Evolutionary conservation across 371 early-diverging fungal species (phyloP).

Genomic region (Zancudomyces culisetae): DNA sequence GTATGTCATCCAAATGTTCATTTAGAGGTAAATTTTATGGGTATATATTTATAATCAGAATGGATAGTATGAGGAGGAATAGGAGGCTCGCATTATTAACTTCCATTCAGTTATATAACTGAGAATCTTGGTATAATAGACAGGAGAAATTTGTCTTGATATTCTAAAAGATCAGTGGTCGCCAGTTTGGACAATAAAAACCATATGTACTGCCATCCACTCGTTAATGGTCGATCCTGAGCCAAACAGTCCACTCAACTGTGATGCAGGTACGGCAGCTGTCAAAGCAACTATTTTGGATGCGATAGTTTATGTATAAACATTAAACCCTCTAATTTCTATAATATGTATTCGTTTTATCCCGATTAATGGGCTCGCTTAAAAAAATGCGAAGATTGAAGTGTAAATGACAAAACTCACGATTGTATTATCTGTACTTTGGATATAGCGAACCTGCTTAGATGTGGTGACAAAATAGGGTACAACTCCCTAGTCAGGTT

Average conservation of each 20-base stretch:
- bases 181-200: conserved; percentile 60
- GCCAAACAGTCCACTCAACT: conserved; percentile 77
- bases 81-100: not conserved
- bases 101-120: not conserved
- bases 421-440: not conserved
- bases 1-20: conserved; percentile 68
- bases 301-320: not conserved
- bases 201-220: conserved; percentile 48
- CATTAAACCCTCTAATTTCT: not conserved
- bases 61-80: conserved; percentile 7
- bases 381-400: not conserved
- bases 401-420: not conserved
- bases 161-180: conserved; percentile 66
- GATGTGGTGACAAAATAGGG: conserved; percentile 65
- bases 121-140: conserved; percentile 11
- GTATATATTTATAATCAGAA: conserved; percentile 7
- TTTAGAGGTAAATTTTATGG: conserved; percentile 35
- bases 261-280: conserved; percentile 39
- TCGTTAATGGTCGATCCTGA: conserved; percentile 53
- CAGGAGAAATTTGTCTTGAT: conserved; percentile 70
- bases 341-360: not conserved
- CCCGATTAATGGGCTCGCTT: not conserved
- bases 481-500: conserved; percentile 69
- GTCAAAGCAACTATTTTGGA: not conserved
- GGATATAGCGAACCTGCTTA: conserved; percentile 50